Base-by-base conservation (phyloP, 2,329 filamentous ascomycete species). In the Dichotomopilus funicola region DNA sequence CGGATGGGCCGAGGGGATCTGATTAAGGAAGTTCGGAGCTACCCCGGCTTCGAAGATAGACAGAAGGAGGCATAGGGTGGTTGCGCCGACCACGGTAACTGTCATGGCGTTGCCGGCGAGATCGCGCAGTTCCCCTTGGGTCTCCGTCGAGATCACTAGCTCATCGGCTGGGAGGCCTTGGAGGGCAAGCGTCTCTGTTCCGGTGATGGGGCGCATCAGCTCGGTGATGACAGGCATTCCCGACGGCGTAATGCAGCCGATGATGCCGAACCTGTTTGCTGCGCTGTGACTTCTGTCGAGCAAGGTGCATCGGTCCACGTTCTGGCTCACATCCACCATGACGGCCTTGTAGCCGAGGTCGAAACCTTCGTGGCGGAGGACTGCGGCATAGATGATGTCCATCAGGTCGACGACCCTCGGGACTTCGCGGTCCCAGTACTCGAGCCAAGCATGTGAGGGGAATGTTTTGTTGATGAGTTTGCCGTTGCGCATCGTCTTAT, bases 31-130 rank as follows among this genome's bases (percentile, higher is more conserved):
- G 1, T 46, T 10, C 3, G 13, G 11, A 13, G 10, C n/a, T 5
- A n/a, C 8, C 6, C 12, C n/a, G 1, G 19, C n/a, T n/a, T 27
- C 1, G 31, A 31, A 13, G 33, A 58, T 53, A 38, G 68, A 57
- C 48, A 83, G 76, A 1, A 91, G 67, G 0, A 81, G 77, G 1
- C 81, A 73, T 1, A 89, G 63, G 1, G 88, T 76, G 0, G 80
- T 79, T 1, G 79, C 75, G 2, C 84, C 86, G 8, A 91, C 81
- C 0, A 90, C 85, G 0, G 88, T 87, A 0, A 82, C 82, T 1
- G 80, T 83, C 88, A 92, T 92, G 0, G 88, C 88, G 66, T 94
- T 92, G 0, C 88, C 88, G 1, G 86, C 87, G 2, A 92, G 72
- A 60, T 90, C 82, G 59, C 85, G 81, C 2, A 89, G 72, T 13